Base-by-base conservation (phyloP, 75 land plant genomes). In the Cunninghamia lanceolata region DNA sequence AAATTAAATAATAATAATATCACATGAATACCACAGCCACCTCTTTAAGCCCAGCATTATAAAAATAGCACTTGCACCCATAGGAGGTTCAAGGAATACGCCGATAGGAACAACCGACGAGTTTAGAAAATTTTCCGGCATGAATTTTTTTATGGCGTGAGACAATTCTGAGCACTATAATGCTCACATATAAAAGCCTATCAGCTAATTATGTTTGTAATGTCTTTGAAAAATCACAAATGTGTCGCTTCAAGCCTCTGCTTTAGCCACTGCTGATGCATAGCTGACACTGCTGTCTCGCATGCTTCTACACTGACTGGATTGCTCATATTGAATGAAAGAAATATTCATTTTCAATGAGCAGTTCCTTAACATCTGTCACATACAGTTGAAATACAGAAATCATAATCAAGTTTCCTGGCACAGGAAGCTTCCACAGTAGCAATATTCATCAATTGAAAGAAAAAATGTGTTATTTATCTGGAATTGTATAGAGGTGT, bases 241-340 rank as follows among this genome's bases (percentile, higher is more conserved):
- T 28, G 9, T 83, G 14, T n/a, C 32, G 35, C 66, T 83, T 88
- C 87, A 88, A 42, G 46, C 74, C 54, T 68, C 86, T 40, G 77
- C 89, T 84, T 94, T 96, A 28, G 95, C 98, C 32, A 96, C 95
- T 47, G 96, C 99, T 34, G 99, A 98, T 45, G 99, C 99, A 91
- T 98, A 96, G 85, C 99, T 96, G 11, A 98, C 99, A 56, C 99
- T 96, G 88, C 99, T 98, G 85, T 98, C 99, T 68, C 97, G 92
- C 90, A 86, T 94, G 86, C 78, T 93, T 85, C 90, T 96, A 94
- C 99, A 98, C 82, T 94, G 96, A 85, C 99, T 96, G 46, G 99
- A 96, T 85, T 96, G 99, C 86, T 98, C 99, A 74, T 98, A 98
- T 63, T 91, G 94, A 14, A 98, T 80, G 68, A 98, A 98, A 38